Base-by-base conservation (phyloP, 2,329 filamentous ascomycete genomes). In the Sphaerulina vaccinii region DNA sequence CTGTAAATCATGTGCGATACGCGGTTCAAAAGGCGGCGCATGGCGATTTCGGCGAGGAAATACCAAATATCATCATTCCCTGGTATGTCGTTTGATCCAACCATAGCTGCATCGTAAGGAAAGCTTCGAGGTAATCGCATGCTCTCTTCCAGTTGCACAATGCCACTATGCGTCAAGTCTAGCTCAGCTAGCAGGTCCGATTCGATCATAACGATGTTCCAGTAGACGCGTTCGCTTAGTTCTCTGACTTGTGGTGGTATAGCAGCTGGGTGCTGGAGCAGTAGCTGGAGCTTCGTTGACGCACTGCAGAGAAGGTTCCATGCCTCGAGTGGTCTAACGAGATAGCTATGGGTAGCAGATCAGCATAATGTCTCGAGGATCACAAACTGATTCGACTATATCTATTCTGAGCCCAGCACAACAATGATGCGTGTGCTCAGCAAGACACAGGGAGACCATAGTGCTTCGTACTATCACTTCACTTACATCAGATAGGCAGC, bases 21-120 rank as follows among this genome's bases (percentile, higher is more conserved):
- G 11, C 66, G 60, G 38, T 69, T 67, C 7, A 92, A 78, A 3
- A 93, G 79, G 50, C 88, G 78, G 39, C 88, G 81, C 10, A 93
- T 74, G 3, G 87, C 88, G 56, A 93, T 91, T 64, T 92, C 88
- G 32, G 88, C 88, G 23, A 92, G 74, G 62, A 92, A 92, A 65
- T 93, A 93, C 87, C 88, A 92, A 11, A 92, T 75, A 53, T 92
- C 87, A 62, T 92, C 88, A 42, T 83, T 80, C 10, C 86, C 87
- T 4, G 62, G 62, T 2, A 46, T 50, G 6, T 65, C 61, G 23
- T 62, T 60, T 13, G 49, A 41, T 11, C 43, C 49, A 6, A 83
- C 81, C 5, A 80, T 75, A 57, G 85, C 81, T n/a, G 84, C 83
- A 54, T 80, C 72, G 51, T 79, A 78, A 62, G 88, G 86, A 58